phyloP scores from a whole-genome alignment of 2,329 filamentous ascomycete species.

The Pezicula neosporulosa region DNA sequence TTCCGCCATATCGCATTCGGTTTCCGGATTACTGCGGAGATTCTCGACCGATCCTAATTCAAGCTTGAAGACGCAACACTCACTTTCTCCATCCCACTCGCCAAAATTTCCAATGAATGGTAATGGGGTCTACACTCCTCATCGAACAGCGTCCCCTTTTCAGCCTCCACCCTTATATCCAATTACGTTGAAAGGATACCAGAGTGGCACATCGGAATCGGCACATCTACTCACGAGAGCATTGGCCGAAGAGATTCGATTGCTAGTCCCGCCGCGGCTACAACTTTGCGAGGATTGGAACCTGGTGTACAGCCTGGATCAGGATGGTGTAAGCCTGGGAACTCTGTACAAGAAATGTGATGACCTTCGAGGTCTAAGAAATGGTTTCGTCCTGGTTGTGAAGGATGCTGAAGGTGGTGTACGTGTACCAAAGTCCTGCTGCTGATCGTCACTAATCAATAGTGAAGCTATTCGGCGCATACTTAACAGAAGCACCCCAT shows the following conservation, averaged over 20 bases:
- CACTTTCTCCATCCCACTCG: constrained; percentile 2
- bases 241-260: constrained; percentile 88
- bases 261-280: constrained; percentile 81
- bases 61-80: constrained; percentile 16
- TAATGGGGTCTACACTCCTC: constrained; percentile 25
- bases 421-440: constrained; percentile 35
- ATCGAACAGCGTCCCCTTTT: constrained; percentile 70
- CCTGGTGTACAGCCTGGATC: constrained; percentile 83
- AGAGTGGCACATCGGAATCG: constrained; percentile 51
- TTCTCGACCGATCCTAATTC: constrained; percentile 49
- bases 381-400: constrained; percentile 87
- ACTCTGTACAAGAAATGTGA: constrained; percentile 83
- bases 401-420: constrained; percentile 73
- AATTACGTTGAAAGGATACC: constrained; percentile 65
- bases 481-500: constrained; percentile 84
- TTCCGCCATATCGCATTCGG: constrained; percentile 47
- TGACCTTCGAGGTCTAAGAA: constrained; percentile 62
- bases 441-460: background rate
- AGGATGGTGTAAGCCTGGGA: constrained; percentile 81
- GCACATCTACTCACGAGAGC: constrained; percentile 66
- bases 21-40: constrained; percentile 65
- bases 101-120: constrained; percentile 9
- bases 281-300: constrained; percentile 87
- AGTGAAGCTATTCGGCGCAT: constrained; percentile 78
- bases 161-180: constrained; percentile 87